These are phyloP conservation scores for Fusarium begoniae DNA, from an alignment of 2,329 filamentous ascomycete genomes.

Conservation along the genomic window DNA sequence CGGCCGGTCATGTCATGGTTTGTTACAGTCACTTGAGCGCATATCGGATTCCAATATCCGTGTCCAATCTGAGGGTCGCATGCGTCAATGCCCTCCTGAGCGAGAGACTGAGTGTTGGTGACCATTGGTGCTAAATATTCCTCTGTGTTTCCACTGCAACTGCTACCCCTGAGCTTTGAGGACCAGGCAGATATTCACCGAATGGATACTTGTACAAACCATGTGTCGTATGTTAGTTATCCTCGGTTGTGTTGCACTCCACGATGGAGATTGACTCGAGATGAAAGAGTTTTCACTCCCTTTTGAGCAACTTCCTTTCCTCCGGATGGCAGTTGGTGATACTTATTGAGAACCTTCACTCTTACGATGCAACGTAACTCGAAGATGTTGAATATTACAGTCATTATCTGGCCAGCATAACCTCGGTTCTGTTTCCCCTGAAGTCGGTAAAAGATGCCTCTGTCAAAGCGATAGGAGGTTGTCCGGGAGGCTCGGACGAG, in stretches of 20 bases:
- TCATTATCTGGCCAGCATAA: not conserved
- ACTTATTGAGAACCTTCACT: slow-evolving; percentile 2
- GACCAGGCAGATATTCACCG: slow-evolving; percentile 1
- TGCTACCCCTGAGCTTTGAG: slow-evolving; percentile 10
- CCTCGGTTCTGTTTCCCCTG: slow-evolving; percentile 23
- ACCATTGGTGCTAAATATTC: not conserved
- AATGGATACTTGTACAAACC: not conserved
- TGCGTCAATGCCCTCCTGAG: not conserved
- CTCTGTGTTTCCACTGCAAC: slow-evolving; percentile 7
- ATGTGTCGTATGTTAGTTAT: slow-evolving; percentile 24
- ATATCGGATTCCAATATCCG: slow-evolving; percentile 35
- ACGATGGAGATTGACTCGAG: not conserved
- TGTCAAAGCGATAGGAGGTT: not conserved
- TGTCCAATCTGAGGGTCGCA: slow-evolving; percentile 2
- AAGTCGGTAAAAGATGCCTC: not conserved
- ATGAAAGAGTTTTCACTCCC: slow-evolving; percentile 6
- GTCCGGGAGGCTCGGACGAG: not conserved
- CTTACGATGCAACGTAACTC: slow-evolving; percentile 16
- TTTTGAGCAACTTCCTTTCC: slow-evolving; percentile 36
- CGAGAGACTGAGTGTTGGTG: not conserved
- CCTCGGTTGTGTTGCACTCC: slow-evolving; percentile 29
- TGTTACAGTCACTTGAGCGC: slow-evolving; percentile 10
- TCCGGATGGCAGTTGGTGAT: slow-evolving; percentile 17
- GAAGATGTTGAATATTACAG: not conserved
- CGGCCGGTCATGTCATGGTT: not conserved